phyloP scores from a whole-genome alignment of 1,284 basidiomycete genomes.

The Naganishia liquefaciens region DNA sequence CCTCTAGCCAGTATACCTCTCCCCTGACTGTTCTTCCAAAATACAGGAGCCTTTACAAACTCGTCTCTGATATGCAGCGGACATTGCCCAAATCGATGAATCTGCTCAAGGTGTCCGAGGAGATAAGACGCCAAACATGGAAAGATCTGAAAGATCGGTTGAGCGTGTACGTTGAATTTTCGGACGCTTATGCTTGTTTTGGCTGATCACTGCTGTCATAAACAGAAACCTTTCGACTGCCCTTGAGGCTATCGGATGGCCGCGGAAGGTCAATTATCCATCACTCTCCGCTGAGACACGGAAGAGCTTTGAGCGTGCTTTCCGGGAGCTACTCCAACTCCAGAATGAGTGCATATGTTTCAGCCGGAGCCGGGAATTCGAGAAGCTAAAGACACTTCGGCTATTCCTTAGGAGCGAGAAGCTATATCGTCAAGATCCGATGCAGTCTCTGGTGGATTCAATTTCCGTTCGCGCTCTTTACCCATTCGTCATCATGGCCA shows the following conservation, averaged over 20 bases:
- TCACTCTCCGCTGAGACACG: constrained; percentile 59
- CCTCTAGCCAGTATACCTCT: constrained; percentile 50
- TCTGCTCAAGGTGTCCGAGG: constrained; percentile 58
- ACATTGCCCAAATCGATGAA: constrained; percentile 55
- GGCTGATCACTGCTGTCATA: no score
- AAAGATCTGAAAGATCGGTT: constrained; percentile 66
- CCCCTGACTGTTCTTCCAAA: constrained; percentile 56
- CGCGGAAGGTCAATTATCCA: constrained; percentile 66
- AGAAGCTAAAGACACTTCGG: constrained; percentile 1
- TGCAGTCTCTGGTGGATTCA: constrained; percentile 1
- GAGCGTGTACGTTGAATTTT: constrained; percentile 60
- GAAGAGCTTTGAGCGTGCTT: constrained; percentile 69
- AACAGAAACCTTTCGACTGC: constrained; percentile 59
- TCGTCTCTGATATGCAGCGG: constrained; percentile 58
- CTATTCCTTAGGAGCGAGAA: constrained; percentile 55
- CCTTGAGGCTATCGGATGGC: constrained; percentile 78
- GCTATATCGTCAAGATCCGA: constrained; percentile 4
- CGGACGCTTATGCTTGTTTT: background rate
- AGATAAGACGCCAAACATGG: constrained; percentile 70
- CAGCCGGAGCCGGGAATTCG: constrained; percentile 1
- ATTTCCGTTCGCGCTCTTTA: constrained; percentile 58
- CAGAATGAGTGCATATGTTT: constrained; percentile 72
- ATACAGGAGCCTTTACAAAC: constrained; percentile 65
- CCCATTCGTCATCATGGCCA: constrained; percentile 78
- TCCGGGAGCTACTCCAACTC: constrained; percentile 70